phyloP scores from a whole-genome alignment of 495 filamentous ascomycete genomes.

The Penicillium salamii region DNA sequence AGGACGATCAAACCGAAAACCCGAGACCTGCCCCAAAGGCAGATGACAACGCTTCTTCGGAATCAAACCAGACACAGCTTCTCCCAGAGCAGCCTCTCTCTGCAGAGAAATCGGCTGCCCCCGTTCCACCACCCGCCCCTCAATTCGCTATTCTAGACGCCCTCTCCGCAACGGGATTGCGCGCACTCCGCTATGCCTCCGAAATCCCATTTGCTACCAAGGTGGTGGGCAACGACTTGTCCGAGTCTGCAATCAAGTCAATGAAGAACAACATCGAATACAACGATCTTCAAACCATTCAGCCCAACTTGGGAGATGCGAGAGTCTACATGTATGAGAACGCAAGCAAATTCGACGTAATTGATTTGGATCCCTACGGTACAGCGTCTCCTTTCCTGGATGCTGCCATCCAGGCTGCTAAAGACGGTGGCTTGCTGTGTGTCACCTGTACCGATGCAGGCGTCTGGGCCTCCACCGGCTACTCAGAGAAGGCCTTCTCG shows the following conservation, averaged over 20 bases:
- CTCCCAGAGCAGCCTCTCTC: neutral
- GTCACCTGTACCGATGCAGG: conserved; percentile 95
- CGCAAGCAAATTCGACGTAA: conserved; percentile 69
- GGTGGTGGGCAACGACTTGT: conserved; percentile 87
- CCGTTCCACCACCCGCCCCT: neutral
- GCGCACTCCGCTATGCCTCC: conserved; percentile 85
- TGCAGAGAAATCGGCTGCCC: conserved; percentile 3
- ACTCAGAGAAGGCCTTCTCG: conserved; percentile 87
- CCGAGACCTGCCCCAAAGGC: conserved; percentile 10
- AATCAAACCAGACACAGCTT: neutral
- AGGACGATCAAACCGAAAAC: conserved; percentile 23
- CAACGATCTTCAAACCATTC: conserved; percentile 69
- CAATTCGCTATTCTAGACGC: conserved; percentile 86
- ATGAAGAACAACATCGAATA: conserved; percentile 82
- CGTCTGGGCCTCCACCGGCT: conserved; percentile 89
- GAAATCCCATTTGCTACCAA: conserved; percentile 81
- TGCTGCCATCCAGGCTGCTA: conserved; percentile 77
- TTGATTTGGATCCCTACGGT: conserved; percentile 96
- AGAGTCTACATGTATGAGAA: conserved; percentile 80
- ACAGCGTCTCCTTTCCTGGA: conserved; percentile 89
- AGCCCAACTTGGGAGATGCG: conserved; percentile 73
- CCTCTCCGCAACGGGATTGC: conserved; percentile 88
- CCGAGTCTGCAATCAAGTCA: conserved; percentile 68
- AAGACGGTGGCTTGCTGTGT: conserved; percentile 85
- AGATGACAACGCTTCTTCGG: conserved; percentile 11